phyloP scores from a whole-genome alignment of 306 rosid genomes.

The Dicorynia guianensis region DNA sequence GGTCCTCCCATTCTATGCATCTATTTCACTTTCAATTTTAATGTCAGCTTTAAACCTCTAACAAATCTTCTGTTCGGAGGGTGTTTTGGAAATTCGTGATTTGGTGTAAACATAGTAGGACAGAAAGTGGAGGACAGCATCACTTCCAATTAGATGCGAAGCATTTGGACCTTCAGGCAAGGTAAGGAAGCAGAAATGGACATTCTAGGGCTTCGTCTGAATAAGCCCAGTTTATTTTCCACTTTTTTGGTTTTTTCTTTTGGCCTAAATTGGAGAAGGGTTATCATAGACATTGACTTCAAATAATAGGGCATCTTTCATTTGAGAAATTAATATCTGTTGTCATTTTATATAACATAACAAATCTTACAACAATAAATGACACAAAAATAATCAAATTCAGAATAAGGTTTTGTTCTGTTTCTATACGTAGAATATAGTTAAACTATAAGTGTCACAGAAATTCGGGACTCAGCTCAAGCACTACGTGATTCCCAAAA shows the following conservation, averaged over 20 bases:
- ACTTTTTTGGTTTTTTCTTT: neutral
- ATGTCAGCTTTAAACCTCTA: neutral
- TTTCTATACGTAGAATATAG: too few relatives aligned
- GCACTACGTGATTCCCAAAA: too few relatives aligned
- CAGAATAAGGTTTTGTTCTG: too few relatives aligned
- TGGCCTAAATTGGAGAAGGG: too few relatives aligned
- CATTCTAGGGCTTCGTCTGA: slow-evolving; percentile 1
- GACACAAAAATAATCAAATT: too few relatives aligned
- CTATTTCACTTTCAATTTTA: neutral
- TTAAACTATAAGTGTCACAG: too few relatives aligned
- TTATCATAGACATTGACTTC: too few relatives aligned
- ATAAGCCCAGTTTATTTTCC: slow-evolving; percentile 33
- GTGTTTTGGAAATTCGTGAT: neutral
- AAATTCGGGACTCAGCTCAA: too few relatives aligned
- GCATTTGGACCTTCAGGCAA: neutral
- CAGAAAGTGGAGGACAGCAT: neutral
- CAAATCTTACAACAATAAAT: too few relatives aligned
- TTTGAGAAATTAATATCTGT: too few relatives aligned
- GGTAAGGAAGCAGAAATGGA: slow-evolving; percentile 16
- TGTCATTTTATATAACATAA: too few relatives aligned
- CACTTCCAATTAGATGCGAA: neutral
- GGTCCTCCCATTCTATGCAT: slow-evolving; percentile 48
- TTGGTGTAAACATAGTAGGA: neutral
- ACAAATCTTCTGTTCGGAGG: neutral
- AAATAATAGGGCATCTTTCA: too few relatives aligned